Base-by-base conservation (phyloP, 208 protist species). In the Wallacemonas sp. region DNA sequence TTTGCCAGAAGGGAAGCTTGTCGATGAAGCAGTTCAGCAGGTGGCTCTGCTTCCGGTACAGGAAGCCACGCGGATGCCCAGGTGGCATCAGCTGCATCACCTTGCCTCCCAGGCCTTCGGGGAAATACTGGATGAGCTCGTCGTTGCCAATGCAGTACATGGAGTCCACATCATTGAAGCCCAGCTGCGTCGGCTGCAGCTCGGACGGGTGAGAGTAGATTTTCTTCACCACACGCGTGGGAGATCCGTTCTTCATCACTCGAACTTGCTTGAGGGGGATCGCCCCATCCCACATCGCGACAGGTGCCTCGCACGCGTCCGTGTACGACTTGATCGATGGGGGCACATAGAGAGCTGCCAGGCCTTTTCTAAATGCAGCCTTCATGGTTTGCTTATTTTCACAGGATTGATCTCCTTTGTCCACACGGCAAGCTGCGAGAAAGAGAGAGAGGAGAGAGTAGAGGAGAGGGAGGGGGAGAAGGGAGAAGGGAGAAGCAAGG, bases 71-170 rank as follows among this genome's bases (percentile, higher is more conserved):
- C 4, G 92, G 92, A 65, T 97, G 92, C 0, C 87, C 78, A 14
- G 92, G 92, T 0, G 90, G 88, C 89, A 97, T 95, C 65, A 92
- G 64, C 74, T 97, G 89, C 86, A 92, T 88, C 26, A 97, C 83
- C 62, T 93, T 93, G 1, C 92, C 92, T 14, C 89, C 88, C 4
- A 97, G 71, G 9, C 92, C 92, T 66, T 97, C 89, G 17, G 89
- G 92, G 60, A 94, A 97, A 63, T 81, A 89, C 44, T 69, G 66
- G 6, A 90, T 78, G 19, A 97, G 76, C 44, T 95, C 88, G 57
- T 94, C 88, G 63, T 97, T 94, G 21, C 88, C 85, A 36, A 97
- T 79, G 68, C 92, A 95, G 66, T 97, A 97, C 81, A 97, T 91
- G 30, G 86, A 90, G 65, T 94, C 83, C 46, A 97, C 83, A 61